These are phyloP conservation scores for Leucosporidium yakuticum DNA, from an alignment of 768 basidiomycete genomes.

Conservation along the genomic window DNA sequence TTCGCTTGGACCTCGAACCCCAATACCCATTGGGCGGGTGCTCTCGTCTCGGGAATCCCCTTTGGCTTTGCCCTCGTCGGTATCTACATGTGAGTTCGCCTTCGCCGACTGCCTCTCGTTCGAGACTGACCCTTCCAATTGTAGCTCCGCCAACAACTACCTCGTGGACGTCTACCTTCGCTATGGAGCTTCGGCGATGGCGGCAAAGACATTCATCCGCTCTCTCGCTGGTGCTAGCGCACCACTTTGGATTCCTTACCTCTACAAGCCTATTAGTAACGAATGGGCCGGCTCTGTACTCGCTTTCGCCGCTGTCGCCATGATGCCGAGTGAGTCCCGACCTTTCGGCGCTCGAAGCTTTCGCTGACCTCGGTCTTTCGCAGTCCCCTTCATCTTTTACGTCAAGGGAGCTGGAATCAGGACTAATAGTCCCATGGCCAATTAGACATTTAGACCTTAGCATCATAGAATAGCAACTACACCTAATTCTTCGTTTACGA, in stretches of 20 bases:
- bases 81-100: constrained; percentile 33
- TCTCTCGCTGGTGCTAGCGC: constrained; percentile 37
- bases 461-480: too few species aligned
- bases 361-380: too few species aligned
- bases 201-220: constrained; percentile 40
- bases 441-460: too few species aligned
- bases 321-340: constrained; percentile 29
- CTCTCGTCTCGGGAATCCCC: constrained; percentile 12
- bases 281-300: constrained; percentile 28
- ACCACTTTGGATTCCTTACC: constrained; percentile 38
- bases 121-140: too few species aligned
- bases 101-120: too few species aligned
- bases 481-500: too few species aligned
- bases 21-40: too few species aligned
- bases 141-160: constrained; percentile 36
- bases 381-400: constrained; percentile 29
- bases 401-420: constrained; percentile 35
- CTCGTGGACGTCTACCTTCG: constrained; percentile 15
- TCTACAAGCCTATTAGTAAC: too few species aligned
- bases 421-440: constrained; percentile 13
- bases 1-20: too few species aligned
- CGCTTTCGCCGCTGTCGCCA: constrained; percentile 35
- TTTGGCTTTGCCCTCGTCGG: constrained; percentile 33
- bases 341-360: neutral
- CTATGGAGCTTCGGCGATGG: constrained; percentile 19